Evolutionary conservation across 2,329 filamentous ascomycete species (phyloP).

Genomic region (Sarocladium oryzae): DNA sequence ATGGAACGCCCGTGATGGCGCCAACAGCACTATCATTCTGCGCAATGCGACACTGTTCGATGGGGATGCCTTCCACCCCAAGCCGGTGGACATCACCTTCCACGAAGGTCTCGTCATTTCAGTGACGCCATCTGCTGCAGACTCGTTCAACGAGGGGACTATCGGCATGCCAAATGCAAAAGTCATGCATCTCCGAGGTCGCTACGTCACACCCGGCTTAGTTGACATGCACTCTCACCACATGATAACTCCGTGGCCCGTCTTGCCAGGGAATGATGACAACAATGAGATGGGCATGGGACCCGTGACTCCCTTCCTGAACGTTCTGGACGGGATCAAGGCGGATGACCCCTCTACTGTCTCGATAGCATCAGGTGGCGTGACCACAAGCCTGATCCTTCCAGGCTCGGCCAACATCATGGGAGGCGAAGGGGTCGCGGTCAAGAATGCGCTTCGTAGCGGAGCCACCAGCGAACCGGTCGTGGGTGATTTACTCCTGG

Average conservation of each 20-base stretch:
- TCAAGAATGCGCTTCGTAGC: conserved; percentile 19
- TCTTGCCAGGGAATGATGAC: conserved; percentile 22
- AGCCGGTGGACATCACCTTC: conserved; percentile 22
- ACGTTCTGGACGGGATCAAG: neutral
- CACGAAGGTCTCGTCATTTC: neutral
- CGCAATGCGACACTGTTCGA: conserved; percentile 37
- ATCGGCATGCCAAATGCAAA: conserved; percentile 8
- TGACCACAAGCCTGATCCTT: neutral
- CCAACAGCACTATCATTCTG: conserved; percentile 28
- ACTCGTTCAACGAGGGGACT: neutral
- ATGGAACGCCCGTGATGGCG: conserved; percentile 32
- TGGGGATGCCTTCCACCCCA: conserved; percentile 27
- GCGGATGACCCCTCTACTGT: conserved; percentile 9
- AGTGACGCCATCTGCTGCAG: neutral
- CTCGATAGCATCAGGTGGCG: neutral
- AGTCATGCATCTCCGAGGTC: conserved; percentile 27
- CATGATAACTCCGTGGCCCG: conserved; percentile 18
- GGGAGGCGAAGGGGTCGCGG: conserved; percentile 28
- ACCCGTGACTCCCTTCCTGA: neutral
- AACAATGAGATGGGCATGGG: conserved; percentile 25
- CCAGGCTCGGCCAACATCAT: conserved; percentile 38
- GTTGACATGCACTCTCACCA: conserved; percentile 42
- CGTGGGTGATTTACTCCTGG: conserved; percentile 35
- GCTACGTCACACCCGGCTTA: conserved; percentile 36
- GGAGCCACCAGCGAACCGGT: conserved; percentile 29